Conservation (phyloP, 371 early-diverging fungal species). For the Coemansia sp. region DNA sequence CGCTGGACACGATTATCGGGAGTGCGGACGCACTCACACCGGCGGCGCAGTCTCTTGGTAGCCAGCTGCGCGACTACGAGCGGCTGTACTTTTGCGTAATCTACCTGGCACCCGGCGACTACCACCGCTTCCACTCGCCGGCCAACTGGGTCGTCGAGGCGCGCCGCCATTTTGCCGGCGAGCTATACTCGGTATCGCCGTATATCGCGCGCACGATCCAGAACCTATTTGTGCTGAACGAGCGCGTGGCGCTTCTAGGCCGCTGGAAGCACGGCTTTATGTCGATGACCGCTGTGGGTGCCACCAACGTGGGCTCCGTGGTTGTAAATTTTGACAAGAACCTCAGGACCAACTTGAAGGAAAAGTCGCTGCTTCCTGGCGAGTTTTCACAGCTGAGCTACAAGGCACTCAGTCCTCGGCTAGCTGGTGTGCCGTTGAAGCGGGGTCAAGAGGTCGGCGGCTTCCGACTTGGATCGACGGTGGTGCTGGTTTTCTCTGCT, state of each 20-base stretch:
- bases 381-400: conserved; percentile 76
- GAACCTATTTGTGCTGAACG: conserved; percentile 93
- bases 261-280: conserved; percentile 94
- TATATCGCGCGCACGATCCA: conserved; percentile 76
- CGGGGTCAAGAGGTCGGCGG: conserved; percentile 94
- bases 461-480: conserved; percentile 90
- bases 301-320: conserved; percentile 97
- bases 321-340: conserved; percentile 86
- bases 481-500: conserved; percentile 97
- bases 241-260: conserved; percentile 90
- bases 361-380: conserved; percentile 63
- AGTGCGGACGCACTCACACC: conserved; percentile 37
- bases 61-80: conserved; percentile 64
- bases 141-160: conserved; percentile 87
- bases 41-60: conserved; percentile 39
- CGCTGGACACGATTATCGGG: conserved; percentile 81
- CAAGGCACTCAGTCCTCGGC: conserved; percentile 59
- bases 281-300: conserved; percentile 95
- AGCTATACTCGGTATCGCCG: conserved; percentile 93
- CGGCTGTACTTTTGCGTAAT: conserved; percentile 83
- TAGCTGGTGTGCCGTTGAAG: conserved; percentile 66
- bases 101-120: conserved; percentile 97
- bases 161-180: conserved; percentile 90
- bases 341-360: conserved; percentile 34
- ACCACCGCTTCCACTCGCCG: conserved; percentile 98